A percentile compares a stretch with the other conserved stretches of the same genome.
phyloP scores from a whole-genome alignment of 441 rosid genomes.

The Corymbia citriodora region DNA sequence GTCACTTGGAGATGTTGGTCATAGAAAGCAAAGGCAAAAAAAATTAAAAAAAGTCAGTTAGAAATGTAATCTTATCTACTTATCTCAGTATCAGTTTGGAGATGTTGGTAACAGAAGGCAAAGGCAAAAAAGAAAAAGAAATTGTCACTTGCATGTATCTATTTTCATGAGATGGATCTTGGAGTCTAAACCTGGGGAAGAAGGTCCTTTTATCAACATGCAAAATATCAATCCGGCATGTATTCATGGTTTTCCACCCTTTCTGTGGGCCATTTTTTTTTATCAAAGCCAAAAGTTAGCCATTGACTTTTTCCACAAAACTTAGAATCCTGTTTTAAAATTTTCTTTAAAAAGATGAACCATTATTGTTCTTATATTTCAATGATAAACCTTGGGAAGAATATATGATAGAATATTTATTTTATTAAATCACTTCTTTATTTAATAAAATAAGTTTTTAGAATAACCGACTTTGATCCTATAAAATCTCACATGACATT shows the following conservation, averaged over 20 bases:
- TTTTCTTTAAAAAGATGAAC: too few relatives aligned
- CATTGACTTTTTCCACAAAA: background rate
- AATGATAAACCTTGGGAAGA: too few relatives aligned
- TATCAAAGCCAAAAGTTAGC: background rate
- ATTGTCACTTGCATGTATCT: background rate
- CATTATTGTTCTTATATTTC: too few relatives aligned
- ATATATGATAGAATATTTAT: background rate
- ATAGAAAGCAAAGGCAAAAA: background rate
- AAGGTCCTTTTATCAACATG: too few relatives aligned
- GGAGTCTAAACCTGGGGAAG: background rate
- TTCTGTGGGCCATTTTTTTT: background rate
- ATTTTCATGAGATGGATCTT: background rate
- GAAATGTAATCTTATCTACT: too few relatives aligned
- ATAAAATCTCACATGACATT: too few relatives aligned
- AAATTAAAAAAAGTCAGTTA: too few relatives aligned
- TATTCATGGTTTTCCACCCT: background rate
- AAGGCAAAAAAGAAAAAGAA: background rate
- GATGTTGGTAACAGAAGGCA: background rate
- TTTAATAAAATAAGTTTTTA: too few relatives aligned
- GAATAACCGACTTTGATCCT: accelerated
- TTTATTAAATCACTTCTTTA: accelerated
- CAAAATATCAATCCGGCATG: background rate
- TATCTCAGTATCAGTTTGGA: background rate
- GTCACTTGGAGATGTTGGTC: background rate
- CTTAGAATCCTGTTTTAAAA: background rate